These are phyloP conservation scores for Corymbia calophylla DNA, from an alignment of 441 rosid species.

Conservation along the genomic window DNA sequence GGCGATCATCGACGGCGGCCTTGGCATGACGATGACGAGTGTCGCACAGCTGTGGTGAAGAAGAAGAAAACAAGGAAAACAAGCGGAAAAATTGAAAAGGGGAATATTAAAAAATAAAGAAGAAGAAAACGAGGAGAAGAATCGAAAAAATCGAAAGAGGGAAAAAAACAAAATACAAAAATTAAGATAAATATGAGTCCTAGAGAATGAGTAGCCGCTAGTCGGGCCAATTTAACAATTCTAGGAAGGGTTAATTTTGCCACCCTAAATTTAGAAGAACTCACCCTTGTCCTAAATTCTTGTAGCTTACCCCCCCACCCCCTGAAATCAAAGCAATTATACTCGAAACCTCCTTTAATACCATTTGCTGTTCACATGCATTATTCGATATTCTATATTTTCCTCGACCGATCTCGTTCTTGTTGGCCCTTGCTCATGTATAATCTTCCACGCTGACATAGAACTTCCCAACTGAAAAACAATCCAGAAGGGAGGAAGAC, in stretches of 20 bases:
- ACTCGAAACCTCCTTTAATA: neutral
- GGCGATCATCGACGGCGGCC: neutral
- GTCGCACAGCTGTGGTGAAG: neutral
- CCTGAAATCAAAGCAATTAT: neutral
- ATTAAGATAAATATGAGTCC: neutral
- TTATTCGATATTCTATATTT: neutral
- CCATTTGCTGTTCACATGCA: neutral
- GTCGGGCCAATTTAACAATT: neutral
- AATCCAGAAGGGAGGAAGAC: neutral
- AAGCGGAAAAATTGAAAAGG: neutral
- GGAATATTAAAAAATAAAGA: neutral
- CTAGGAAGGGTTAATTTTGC: neutral
- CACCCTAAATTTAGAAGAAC: neutral
- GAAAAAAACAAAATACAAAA: neutral
- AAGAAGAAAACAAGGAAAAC: neutral
- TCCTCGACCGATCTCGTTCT: neutral
- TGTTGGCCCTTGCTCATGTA: neutral
- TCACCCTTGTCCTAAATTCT: neutral
- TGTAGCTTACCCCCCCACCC: neutral
- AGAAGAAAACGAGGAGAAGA: neutral
- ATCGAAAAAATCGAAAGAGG: neutral
- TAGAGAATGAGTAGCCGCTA: neutral
- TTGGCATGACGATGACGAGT: neutral
- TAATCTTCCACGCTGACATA: neutral
- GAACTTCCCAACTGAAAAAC: neutral